Evolutionary conservation across 2,329 filamentous ascomycete genomes (phyloP).

Genomic region (Pseudovirgaria hyperparasitica): DNA sequence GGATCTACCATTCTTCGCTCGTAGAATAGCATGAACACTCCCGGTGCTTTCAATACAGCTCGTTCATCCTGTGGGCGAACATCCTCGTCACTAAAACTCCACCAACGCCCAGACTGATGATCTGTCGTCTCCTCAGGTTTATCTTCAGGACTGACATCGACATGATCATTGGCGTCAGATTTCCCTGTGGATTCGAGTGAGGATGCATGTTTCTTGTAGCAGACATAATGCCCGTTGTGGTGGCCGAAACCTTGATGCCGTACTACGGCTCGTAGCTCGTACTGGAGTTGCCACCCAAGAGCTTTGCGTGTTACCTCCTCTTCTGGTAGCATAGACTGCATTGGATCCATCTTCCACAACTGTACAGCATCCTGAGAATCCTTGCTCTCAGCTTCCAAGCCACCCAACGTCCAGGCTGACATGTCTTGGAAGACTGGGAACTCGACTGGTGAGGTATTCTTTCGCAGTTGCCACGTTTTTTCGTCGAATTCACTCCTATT

Average conservation of each 20-base stretch:
- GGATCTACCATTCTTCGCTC: too few species aligned
- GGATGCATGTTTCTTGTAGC: constrained; percentile 57
- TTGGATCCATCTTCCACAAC: constrained; percentile 58
- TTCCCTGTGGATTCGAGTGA: constrained; percentile 2
- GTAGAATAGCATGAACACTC: constrained; percentile 97
- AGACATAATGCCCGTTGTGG: constrained; percentile 92
- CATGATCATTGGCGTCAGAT: constrained; percentile 9
- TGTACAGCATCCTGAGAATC: constrained; percentile 35
- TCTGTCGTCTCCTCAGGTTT: constrained; percentile 15
- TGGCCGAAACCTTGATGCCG: constrained; percentile 85
- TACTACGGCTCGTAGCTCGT: constrained; percentile 70
- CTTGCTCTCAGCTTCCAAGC: constrained; percentile 18
- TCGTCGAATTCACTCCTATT: constrained; percentile 90
- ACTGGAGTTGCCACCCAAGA: constrained; percentile 35
- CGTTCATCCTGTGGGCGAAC: constrained; percentile 64
- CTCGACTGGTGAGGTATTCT: constrained; percentile 67
- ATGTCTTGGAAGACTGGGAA: constrained; percentile 68
- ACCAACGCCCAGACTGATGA: constrained; percentile 51
- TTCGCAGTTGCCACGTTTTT: constrained; percentile 61
- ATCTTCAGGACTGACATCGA: constrained; percentile 4
- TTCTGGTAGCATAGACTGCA: constrained; percentile 59
- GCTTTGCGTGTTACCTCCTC: constrained; percentile 26
- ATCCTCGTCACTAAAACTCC: constrained; percentile 79
- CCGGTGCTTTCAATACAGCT: constrained; percentile 59
- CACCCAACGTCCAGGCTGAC: constrained; percentile 73